Evolutionary conservation across 2,329 filamentous ascomycete species (phyloP).

Genomic region (Fusarium sp.): DNA sequence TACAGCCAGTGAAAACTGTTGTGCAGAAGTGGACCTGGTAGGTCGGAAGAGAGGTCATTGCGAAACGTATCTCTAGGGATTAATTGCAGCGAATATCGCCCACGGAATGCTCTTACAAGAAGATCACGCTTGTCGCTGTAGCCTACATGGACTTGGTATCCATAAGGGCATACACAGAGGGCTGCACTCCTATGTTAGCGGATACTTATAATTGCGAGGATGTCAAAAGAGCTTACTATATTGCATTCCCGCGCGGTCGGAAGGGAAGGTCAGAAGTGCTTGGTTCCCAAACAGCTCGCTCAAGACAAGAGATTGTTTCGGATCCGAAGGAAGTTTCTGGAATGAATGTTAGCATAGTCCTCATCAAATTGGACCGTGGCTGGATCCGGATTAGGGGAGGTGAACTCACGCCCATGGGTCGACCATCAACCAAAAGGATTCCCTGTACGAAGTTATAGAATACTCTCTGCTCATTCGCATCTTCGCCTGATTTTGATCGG

Average conservation of each 20-base stretch:
- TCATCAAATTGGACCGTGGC: too few relatives aligned
- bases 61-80: constrained; percentile 36
- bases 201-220: not conserved
- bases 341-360: constrained; percentile 3
- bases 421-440: constrained; percentile 50
- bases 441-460: constrained; percentile 50
- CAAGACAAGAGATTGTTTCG: constrained; percentile 54
- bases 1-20: constrained; percentile 68
- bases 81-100: constrained; percentile 34
- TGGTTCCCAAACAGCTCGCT: constrained; percentile 65
- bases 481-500: constrained; percentile 10
- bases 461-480: constrained; percentile 28
- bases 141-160: constrained; percentile 65
- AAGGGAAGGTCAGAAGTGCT: constrained; percentile 63
- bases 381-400: not conserved
- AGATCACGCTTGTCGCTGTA: constrained; percentile 32
- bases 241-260: constrained; percentile 63
- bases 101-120: constrained; percentile 44
- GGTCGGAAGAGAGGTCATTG: constrained; percentile 49
- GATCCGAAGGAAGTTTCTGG: constrained; percentile 62
- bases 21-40: constrained; percentile 61
- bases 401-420: constrained; percentile 44
- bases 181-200: constrained; percentile 1
- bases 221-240: constrained; percentile 48
- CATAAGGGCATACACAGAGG: constrained; percentile 18